These are phyloP conservation scores for Neopestalotiopsis sp. DNA, from an alignment of 2,329 filamentous ascomycete species.

Conservation along the genomic window DNA sequence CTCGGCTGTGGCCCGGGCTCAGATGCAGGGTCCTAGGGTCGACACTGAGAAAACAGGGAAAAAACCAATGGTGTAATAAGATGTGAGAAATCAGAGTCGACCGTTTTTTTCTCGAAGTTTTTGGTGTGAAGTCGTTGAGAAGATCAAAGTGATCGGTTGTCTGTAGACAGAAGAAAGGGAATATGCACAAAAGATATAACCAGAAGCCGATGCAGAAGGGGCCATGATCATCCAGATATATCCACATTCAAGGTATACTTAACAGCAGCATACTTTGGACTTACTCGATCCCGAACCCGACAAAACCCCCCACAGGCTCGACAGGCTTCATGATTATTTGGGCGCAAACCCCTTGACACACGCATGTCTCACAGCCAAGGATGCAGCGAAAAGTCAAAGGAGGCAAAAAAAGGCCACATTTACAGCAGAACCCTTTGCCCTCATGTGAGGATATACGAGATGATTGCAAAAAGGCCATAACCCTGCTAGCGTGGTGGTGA, in stretches of 20 bases:
- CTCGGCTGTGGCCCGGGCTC: constrained; percentile 17
- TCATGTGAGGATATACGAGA: constrained; percentile 14
- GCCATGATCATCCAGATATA: neutral
- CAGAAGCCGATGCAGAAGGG: neutral
- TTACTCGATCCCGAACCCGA: neutral
- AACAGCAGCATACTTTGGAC: neutral
- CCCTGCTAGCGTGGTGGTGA: constrained; percentile 15
- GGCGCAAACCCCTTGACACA: constrained; percentile 6
- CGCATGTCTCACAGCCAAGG: constrained; percentile 13
- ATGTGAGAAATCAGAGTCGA: neutral
- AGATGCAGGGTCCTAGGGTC: constrained; percentile 19
- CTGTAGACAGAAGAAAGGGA: neutral
- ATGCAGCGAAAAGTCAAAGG: neutral
- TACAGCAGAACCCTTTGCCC: constrained; percentile 1
- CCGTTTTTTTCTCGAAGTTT: neutral
- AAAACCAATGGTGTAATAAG: neutral
- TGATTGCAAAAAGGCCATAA: constrained; percentile 19
- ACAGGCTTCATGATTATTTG: constrained; percentile 12
- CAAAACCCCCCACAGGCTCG: neutral
- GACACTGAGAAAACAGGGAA: constrained; percentile 13
- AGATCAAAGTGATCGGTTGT: neutral
- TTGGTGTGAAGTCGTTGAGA: neutral
- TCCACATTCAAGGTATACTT: neutral
- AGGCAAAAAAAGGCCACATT: neutral
- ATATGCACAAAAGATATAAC: neutral